Evolutionary conservation across 164 flowering plant genomes (phyloP).

Genomic region (Tinospora cordifolia): DNA sequence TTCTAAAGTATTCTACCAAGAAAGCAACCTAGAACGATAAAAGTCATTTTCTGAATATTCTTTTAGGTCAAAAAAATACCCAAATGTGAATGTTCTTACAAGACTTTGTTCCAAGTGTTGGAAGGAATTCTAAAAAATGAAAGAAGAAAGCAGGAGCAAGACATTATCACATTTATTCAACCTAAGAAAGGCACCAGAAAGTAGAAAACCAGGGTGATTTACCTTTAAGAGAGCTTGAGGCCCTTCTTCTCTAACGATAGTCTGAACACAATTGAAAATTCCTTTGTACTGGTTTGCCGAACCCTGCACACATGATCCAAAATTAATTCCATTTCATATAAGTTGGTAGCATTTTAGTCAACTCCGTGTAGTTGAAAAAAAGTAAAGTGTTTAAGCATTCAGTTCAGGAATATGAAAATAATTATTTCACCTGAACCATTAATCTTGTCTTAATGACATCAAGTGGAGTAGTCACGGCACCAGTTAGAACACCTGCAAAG

Average conservation of each 20-base stretch:
- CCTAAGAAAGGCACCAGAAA: not conserved
- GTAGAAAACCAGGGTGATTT: constrained; percentile 2
- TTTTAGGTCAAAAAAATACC: too few species aligned
- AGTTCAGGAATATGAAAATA: not conserved
- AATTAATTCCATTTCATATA: not conserved
- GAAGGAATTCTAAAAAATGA: not conserved
- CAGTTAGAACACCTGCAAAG: constrained; percentile 73
- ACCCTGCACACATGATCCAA: constrained; percentile 41
- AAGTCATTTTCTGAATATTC: too few species aligned
- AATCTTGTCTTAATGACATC: constrained; percentile 97
- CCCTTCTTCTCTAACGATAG: constrained; percentile 80
- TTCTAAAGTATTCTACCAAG: too few species aligned
- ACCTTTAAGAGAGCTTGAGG: constrained; percentile 76
- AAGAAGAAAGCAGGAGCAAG: not conserved
- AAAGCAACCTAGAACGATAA: too few species aligned
- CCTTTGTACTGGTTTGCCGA: constrained; percentile 72
- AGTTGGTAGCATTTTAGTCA: not conserved
- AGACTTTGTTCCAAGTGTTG: not conserved
- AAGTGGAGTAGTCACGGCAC: constrained; percentile 90
- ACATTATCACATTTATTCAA: not conserved
- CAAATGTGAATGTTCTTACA: not conserved
- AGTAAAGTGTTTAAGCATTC: not conserved
- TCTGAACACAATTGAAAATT: constrained; percentile 58
- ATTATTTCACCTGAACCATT: constrained; percentile 75
- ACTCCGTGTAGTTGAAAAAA: too few species aligned